Evolutionary conservation across 2,329 filamentous ascomycete genomes (phyloP), one percentile per base, ranked within the genome.

Genomic region (Dothideomycetidae sp.): DNA sequence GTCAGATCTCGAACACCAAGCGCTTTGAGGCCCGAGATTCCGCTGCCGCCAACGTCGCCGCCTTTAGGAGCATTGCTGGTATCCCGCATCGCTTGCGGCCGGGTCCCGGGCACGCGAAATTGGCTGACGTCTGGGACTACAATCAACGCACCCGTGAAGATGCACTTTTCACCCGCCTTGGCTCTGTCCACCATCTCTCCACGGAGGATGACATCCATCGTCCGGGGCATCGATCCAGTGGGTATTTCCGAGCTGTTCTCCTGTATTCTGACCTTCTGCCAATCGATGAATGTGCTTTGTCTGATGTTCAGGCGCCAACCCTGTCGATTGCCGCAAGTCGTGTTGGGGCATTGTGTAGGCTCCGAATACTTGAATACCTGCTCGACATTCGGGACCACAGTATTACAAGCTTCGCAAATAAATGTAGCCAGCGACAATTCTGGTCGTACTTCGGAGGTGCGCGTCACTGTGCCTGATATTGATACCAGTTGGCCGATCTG

Each of bases 241-340:
- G 90, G 90, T 26, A 98, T 98, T 56, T 98, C 90, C 3, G 88
- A 88, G 48, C 85, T 93, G 63, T 96, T 98, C 60, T 98, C 90
- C 60, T 98, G 90, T 44, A 96, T 84, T 45, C 92, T 81, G 15
- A 96, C 85, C 58, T 96, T 96, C 56, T 98, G 90, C 90, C 90
- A 98, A 62, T 98, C 90, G 44, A 98, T 81, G 55, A 98, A 98
- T 0, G 86, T 96, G 58, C 86, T 94, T 58, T 93, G 88, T 30
- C 84, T 73, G 52, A 98, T 94, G 50, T 98, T 88, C n/a, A 98
- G 64, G 47, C 85, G 77, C 90, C 90, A 98, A n/a, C 81, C 84
- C 41, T 78, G 66, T 16, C 90, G 78, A 62, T 98, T 98, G 50
- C 78, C 78, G 56, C 90, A 98, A 5, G 72, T 81, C 16, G 66